Conservation (phyloP, 371 early-diverging fungal genomes). For the Conidiobolus incongruus region DNA sequence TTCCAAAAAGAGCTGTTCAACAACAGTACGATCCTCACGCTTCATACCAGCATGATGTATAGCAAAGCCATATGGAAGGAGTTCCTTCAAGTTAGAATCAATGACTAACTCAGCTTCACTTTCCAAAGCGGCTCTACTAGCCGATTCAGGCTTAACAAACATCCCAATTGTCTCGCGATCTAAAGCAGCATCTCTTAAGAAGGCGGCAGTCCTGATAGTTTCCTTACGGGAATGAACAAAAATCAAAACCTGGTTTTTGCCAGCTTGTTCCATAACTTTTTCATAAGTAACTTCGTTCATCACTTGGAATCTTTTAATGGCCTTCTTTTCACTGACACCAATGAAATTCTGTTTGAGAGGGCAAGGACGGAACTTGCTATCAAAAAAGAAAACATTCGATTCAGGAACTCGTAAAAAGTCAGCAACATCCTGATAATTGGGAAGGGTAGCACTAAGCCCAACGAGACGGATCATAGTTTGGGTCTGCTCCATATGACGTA, state of each 20-base stretch:
- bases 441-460: conserved; percentile 95
- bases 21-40: conserved; percentile 75
- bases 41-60: conserved; percentile 99
- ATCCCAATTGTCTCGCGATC: conserved; percentile 61
- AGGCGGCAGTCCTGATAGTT: conserved; percentile 83
- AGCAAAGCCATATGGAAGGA: conserved; percentile 87
- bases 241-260: conserved; percentile 83
- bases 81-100: conserved; percentile 60
- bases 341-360: conserved; percentile 90
- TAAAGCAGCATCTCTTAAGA: conserved; percentile 74
- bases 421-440: conserved; percentile 96
- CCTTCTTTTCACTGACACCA: conserved; percentile 90
- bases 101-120: no score
- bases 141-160: conserved; percentile 56
- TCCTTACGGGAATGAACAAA: conserved; percentile 97
- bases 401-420: conserved; percentile 88
- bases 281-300: conserved; percentile 93
- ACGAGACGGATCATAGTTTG: conserved; percentile 86
- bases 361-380: conserved; percentile 78
- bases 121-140: no score
- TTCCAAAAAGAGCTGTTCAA: conserved; percentile 87
- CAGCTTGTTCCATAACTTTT: conserved; percentile 75
- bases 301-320: conserved; percentile 74
- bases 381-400: conserved; percentile 93
- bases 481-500: conserved; percentile 74